phyloP scores from a whole-genome alignment of 208 protist genomes.

The Crithidia mellificae region DNA sequence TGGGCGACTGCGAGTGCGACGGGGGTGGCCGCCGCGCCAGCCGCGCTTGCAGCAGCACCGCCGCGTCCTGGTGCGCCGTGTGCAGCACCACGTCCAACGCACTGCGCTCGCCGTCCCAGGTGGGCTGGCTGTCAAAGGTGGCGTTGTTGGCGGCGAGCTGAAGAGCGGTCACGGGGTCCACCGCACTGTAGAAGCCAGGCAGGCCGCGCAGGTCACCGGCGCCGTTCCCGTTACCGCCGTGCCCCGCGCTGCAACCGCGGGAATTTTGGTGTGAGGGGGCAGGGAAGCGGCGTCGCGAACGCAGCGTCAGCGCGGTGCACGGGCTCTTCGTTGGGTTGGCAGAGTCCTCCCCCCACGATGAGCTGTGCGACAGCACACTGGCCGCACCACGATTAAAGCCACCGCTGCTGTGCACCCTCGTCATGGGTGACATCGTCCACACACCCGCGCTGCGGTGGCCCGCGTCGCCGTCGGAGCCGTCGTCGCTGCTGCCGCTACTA shows the following conservation, averaged over 20 bases:
- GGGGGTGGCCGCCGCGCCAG: slow-evolving; percentile 21
- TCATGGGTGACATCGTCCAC: slow-evolving; percentile 2
- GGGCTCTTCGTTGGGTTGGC: background rate
- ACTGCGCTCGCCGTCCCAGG: slow-evolving; percentile 20
- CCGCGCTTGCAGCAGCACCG: slow-evolving; percentile 23
- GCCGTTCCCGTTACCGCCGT: background rate
- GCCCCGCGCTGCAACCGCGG: background rate
- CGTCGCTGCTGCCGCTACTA: background rate
- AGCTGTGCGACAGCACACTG: background rate
- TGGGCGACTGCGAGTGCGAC: background rate
- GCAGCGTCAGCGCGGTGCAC: slow-evolving; percentile 7
- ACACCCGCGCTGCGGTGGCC: background rate
- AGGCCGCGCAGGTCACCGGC: background rate
- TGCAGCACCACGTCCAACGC: slow-evolving; percentile 25
- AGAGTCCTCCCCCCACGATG: background rate
- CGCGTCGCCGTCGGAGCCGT: background rate
- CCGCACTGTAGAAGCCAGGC: background rate
- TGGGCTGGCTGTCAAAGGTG: slow-evolving; percentile 21
- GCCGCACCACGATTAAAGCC: background rate
- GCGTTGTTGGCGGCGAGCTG: background rate
- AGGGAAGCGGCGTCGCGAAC: background rate
- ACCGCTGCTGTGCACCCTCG: background rate
- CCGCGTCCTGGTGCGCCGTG: slow-evolving; percentile 11
- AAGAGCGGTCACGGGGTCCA: slow-evolving; percentile 7
- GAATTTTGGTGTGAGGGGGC: background rate